Evolutionary conservation across 768 basidiomycete species (phyloP), one percentile per base, ranked within the genome.

Genomic region (Rhizopogon sp.): DNA sequence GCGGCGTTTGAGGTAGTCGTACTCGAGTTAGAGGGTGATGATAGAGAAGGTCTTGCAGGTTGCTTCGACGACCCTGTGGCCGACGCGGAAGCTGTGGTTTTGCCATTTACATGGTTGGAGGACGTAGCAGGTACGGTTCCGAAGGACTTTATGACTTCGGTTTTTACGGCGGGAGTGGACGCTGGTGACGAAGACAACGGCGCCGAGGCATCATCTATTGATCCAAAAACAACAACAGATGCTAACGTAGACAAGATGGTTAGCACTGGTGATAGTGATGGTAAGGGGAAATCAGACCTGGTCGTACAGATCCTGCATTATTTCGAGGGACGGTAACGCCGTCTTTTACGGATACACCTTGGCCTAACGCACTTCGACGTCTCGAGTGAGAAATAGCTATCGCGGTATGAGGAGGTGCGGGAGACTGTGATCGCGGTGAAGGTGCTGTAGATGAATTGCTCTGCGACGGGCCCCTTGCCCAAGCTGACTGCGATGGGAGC

Each of bases 381-480:
- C 91, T 78, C 28, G 89, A 88, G 69, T 93, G 90, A 29, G 85
- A 79, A 43, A 70, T 71, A 55, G 78, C 69, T 56, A 74, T 67
- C 47, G 74, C 68, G 40, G 67, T 70, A 69, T 71, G 78, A 42
- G 81, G 66, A 17, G 80, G 82, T 54, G 83, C 87, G 61, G 89
- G 87, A 58, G 89, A 88, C 73, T 90, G 87, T 46, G 90, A 85
- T 70, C 89, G 85, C 56, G 87, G 79, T 58, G 86, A 79, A 55
- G 87, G 69, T 49, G 74, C 71, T 56, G 75, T 73, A 53, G 80
- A 72, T 56, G 83, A 70, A 11, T 55, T 69, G 58, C 63, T 74
- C 61, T 81, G 80, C 54, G 93, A 91, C 50, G 92, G 92, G 71
- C 92, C 91, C 80, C 75, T 87, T 75, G 88, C 76, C 93, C 93